Percentiles rank a stretch among this genome's conserved stretches.
These are phyloP conservation scores for Exutisphaerella laricina DNA, from an alignment of 2,329 filamentous ascomycete genomes.

Conservation along the genomic window DNA sequence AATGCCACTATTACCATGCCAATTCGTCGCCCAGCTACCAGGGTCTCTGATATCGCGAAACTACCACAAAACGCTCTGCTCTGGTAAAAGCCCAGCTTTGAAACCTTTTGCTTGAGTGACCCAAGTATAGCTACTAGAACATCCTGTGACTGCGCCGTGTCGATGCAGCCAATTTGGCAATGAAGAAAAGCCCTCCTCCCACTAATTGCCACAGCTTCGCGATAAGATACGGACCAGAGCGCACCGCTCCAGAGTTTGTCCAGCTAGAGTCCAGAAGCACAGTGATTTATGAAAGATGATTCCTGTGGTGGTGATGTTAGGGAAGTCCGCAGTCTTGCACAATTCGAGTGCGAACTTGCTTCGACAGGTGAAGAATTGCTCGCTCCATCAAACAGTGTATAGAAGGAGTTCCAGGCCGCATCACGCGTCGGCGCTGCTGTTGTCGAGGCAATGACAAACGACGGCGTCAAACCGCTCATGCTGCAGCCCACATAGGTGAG, in stretches of 20 bases:
- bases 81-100: slow-evolving; percentile 18
- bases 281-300: slow-evolving; percentile 19
- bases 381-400: slow-evolving; percentile 11
- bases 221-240: slow-evolving; percentile 12
- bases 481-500: not conserved
- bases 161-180: slow-evolving; percentile 16
- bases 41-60: not conserved
- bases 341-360: slow-evolving; percentile 9
- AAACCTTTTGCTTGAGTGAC: slow-evolving; percentile 15
- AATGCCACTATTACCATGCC: not conserved
- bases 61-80: not conserved
- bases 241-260: slow-evolving; percentile 11
- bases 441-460: slow-evolving; percentile 8
- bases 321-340: slow-evolving; percentile 8
- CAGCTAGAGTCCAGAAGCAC: slow-evolving; percentile 20
- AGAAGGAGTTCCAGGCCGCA: slow-evolving; percentile 8
- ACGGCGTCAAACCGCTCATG: not conserved
- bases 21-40: not conserved
- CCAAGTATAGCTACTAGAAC: slow-evolving; percentile 19
- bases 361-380: slow-evolving; percentile 9
- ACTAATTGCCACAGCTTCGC: slow-evolving; percentile 12
- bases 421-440: slow-evolving; percentile 13
- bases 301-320: slow-evolving; percentile 5
- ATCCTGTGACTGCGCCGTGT: slow-evolving; percentile 8
- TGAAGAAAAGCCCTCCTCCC: slow-evolving; percentile 15